Evolutionary conservation across 2,329 filamentous ascomycete species (phyloP), one percentile per base, ranked within the genome.

Genomic region (Sarocladium oryzae): DNA sequence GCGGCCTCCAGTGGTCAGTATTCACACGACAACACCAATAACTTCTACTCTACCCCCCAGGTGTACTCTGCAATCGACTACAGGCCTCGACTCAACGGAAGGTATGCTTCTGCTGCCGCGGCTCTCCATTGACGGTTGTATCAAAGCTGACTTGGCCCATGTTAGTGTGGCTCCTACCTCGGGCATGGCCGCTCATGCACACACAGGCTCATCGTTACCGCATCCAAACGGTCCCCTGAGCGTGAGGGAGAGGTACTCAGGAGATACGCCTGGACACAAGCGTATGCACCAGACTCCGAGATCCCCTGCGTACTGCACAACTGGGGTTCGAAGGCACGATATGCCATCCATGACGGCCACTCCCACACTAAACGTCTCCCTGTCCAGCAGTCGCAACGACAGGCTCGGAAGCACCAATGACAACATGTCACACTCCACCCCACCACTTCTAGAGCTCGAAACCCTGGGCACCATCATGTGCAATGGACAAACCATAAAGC

Each of bases 151-250:
- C 37, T 33, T 30, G 13, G 36, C 3, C 23, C 45, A 50, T 60
- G 66, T 59, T 61, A 78, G 70, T 68, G 77, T 66, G 64, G 70
- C 69, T 52, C 69, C 77, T 51, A 71, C 74, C 54, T 69, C 73
- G 69, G 76, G 75, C 61, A 81, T 82, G 76, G 74, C 76, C 71
- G 43, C 43, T 21, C 76, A 79, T 73, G 70, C 70, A 67, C 77
- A 76, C 73, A 59, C 52, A 62, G 61, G 55, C 60, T 59, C 46
- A 61, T 64, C 57, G 61, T 77, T 61, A 69, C 73, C 61, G 66
- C 74, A 76, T 58, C 73, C 75, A 62, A 69, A 68, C 58, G 63
- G 66, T 24, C 72, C 75, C 53, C 64, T 78, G 58, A 76, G 66
- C 60, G 64, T 73, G 51, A 74, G 78, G 66, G 78, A 81, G 49